Base-by-base conservation (phyloP, 1,284 basidiomycete species). In the Melampsora abietis-canadensis region DNA sequence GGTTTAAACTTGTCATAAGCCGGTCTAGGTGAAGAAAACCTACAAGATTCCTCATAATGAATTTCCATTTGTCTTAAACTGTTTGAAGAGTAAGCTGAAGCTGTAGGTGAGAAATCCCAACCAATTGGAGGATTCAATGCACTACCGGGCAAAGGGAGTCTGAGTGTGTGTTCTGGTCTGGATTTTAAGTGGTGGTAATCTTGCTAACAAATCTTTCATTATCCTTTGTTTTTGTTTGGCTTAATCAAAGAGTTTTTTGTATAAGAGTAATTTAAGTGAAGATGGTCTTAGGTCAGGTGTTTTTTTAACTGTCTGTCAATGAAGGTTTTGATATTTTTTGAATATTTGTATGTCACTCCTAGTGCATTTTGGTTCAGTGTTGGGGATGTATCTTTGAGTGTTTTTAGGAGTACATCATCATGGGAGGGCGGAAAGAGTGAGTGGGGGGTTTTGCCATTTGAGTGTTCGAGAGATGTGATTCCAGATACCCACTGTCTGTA, bases 251-350 rank as follows among this genome's bases (percentile, higher is more conserved):
- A 93, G 92, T 2, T 87, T 27, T 24, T 69, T 84, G n/a, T 86
- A 88, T 76, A 88, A 86, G 2, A 94, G 84, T n/a, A 94, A 84
- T 78, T 91, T 87, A 66, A 86, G 86, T 2, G 92, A 89, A 1
- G 88, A 88, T 24, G 92, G 92, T 24, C 89, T 89, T 76, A 37
- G 37, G 47, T 34, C 61, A 8, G 51, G 30, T 27, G 77, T 24
- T 94, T 94, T 68, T 85, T 85, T 59, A 94, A 85, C 81, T 92
- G 94, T n/a, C 85, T 85, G 62, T 89, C 88, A 4, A 94, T 85
- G 68, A 92, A 85, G 75, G 92, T 91, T 78, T 90, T 89, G 82
- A 94, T 91, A 0, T 87, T 86, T 75, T 88, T 88, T 14, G 90
- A 90, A 81, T 92, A 94, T 78, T 88, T 89, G 82, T 89, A 85